phyloP scores from a whole-genome alignment of 208 protist species.

The Leishmania gerbilli region DNA sequence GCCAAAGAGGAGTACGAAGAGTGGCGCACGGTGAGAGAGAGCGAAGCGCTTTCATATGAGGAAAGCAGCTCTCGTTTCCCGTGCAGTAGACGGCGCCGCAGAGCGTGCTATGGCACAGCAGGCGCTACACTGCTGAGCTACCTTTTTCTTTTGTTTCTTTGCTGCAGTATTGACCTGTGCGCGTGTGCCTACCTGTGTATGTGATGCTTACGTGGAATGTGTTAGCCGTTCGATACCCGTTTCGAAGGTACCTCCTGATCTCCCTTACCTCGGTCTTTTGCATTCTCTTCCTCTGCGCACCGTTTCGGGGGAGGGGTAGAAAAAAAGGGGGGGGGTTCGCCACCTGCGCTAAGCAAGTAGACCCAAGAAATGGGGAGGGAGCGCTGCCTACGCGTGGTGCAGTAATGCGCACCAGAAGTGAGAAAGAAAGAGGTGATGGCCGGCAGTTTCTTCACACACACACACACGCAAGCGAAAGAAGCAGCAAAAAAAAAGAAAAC shows the following conservation, averaged over 20 bases:
- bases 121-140: background rate
- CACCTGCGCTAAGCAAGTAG: background rate
- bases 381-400: background rate
- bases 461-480: constrained; percentile 3
- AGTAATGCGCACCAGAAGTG: background rate
- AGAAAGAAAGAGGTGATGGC: background rate
- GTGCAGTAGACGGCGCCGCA: background rate
- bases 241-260: background rate
- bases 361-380: background rate
- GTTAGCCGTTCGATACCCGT: background rate
- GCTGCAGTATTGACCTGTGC: background rate
- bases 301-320: background rate
- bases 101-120: background rate
- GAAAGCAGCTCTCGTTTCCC: background rate
- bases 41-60: background rate
- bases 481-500: background rate
- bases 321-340: background rate
- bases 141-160: constrained; percentile 3
- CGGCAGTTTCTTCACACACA: background rate
- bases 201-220: no score
- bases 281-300: background rate
- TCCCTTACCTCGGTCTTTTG: background rate
- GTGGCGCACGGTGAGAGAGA: background rate
- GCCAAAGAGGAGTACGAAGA: background rate
- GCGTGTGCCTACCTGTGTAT: background rate